A percentile compares a stretch with the other conserved stretches of the same genome.
phyloP scores from a whole-genome alignment of 768 basidiomycete species.

The Chalciporus chontae region DNA sequence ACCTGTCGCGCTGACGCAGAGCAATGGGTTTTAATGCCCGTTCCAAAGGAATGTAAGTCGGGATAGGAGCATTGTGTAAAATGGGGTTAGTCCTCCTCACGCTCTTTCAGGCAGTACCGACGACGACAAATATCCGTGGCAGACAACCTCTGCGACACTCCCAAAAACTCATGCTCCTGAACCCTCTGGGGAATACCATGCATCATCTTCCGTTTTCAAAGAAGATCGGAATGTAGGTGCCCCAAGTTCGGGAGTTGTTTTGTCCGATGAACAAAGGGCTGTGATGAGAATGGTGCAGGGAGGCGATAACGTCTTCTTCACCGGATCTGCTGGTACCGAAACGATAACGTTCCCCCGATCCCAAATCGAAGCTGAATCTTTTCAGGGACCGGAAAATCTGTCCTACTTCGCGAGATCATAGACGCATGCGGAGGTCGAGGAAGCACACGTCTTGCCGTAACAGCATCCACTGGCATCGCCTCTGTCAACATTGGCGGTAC shows the following conservation, averaged over 20 bases:
- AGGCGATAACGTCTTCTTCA: conserved; percentile 76
- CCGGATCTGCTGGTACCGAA: conserved; percentile 67
- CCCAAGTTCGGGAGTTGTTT: conserved; percentile 21
- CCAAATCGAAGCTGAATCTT: conserved; percentile 1
- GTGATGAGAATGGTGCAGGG: conserved; percentile 52
- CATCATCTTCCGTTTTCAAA: background rate
- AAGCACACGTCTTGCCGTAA: conserved; percentile 54
- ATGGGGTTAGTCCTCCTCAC: background rate
- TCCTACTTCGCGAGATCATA: conserved; percentile 76
- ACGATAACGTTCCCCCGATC: background rate
- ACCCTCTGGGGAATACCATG: background rate
- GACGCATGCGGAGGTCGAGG: conserved; percentile 36
- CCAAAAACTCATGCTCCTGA: background rate
- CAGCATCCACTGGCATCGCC: conserved; percentile 78
- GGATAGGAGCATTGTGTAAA: background rate
- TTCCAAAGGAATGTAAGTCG: conserved; percentile 17
- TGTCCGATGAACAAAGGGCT: conserved; percentile 51
- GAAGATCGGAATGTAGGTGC: background rate
- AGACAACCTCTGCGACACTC: background rate
- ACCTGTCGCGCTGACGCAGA: conserved; percentile 41
- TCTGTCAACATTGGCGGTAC: conserved; percentile 79
- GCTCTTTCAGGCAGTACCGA: conserved; percentile 5
- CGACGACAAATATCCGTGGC: background rate
- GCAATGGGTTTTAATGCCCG: conserved; percentile 39
- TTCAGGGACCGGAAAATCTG: conserved; percentile 79